Percentiles rank a stretch among this genome's conserved stretches.
Conservation (phyloP, 805 yeast species). For the Candida sonorensis region DNA sequence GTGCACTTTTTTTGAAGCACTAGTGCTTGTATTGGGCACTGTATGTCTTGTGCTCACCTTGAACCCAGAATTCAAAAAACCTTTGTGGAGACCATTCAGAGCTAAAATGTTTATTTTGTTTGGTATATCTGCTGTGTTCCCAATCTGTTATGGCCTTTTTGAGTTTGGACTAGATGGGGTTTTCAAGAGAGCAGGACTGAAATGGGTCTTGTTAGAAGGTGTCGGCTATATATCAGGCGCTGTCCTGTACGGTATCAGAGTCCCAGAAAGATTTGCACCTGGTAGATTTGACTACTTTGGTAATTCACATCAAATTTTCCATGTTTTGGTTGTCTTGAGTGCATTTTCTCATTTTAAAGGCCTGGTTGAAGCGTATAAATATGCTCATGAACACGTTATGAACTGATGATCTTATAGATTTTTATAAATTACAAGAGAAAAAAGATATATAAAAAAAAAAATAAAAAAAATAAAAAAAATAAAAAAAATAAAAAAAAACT, state of each 20-base stretch:
- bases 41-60: conserved; percentile 60
- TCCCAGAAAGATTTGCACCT: conserved; percentile 67
- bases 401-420: neutral
- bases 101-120: conserved; percentile 74
- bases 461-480: no score
- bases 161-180: conserved; percentile 45
- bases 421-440: no score
- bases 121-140: conserved; percentile 73
- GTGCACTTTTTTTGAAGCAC: conserved; percentile 30
- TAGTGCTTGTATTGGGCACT: conserved; percentile 51
- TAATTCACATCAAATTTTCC: conserved; percentile 82
- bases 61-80: conserved; percentile 57
- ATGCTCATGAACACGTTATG: conserved; percentile 31
- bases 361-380: conserved; percentile 47
- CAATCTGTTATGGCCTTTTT: conserved; percentile 49
- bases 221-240: conserved; percentile 76
- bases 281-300: conserved; percentile 67
- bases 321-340: conserved; percentile 68
- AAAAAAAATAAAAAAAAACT: neutral
- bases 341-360: conserved; percentile 69
- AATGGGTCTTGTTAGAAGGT: conserved; percentile 66
- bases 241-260: conserved; percentile 62
- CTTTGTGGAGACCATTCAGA: conserved; percentile 68
- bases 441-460: no score
- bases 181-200: conserved; percentile 43